Conservation (phyloP, 306 rosid species). For the Luffa acutangula region DNA sequence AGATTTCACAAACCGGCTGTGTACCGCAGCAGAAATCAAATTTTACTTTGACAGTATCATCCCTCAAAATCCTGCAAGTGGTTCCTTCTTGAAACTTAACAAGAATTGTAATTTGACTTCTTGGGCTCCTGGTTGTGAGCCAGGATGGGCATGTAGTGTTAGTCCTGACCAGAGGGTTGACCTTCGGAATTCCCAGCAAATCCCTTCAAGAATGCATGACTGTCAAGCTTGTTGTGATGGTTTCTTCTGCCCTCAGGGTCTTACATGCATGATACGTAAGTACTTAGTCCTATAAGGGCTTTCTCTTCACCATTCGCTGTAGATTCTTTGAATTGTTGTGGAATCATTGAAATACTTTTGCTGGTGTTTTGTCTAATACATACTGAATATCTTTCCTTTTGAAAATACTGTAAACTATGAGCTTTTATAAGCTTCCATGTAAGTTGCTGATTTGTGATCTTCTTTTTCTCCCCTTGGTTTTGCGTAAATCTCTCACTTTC, state of each 20-base stretch:
- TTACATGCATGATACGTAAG: conserved; percentile 99
- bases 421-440: neutral
- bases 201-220: conserved; percentile 62
- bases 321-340: neutral
- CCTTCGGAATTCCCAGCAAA: conserved; percentile 41
- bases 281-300: conserved; percentile 5
- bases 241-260: conserved; percentile 89
- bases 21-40: conserved; percentile 74
- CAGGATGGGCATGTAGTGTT: conserved; percentile 91
- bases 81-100: conserved; percentile 62
- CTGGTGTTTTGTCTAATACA: neutral
- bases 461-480: conserved; percentile 4
- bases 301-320: neutral
- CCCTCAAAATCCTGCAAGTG: conserved; percentile 31
- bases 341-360: neutral
- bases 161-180: conserved; percentile 41
- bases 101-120: conserved; percentile 73
- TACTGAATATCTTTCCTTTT: neutral
- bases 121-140: conserved; percentile 85
- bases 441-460: neutral
- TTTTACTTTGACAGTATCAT: conserved; percentile 56
- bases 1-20: conserved; percentile 58
- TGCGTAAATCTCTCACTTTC: conserved; percentile 8
- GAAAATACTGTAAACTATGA: neutral
- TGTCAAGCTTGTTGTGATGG: conserved; percentile 91